These are phyloP conservation scores for Leccinum rimulosum DNA, from an alignment of 768 basidiomycete species.

Conservation along the genomic window DNA sequence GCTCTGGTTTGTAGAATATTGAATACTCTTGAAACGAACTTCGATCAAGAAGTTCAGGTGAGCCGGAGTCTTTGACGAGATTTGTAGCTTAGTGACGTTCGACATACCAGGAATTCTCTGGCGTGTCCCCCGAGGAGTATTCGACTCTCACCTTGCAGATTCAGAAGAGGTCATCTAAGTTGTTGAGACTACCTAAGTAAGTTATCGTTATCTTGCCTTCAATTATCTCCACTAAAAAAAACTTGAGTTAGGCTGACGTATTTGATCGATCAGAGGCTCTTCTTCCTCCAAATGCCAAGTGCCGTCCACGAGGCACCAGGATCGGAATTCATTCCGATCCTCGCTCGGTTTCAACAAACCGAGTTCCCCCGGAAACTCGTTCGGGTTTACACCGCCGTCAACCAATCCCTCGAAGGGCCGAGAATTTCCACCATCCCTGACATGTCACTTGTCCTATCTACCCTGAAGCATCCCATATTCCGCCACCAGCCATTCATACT, in stretches of 20 bases:
- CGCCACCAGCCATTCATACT: no score
- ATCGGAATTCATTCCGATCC: background rate
- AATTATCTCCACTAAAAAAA: no score
- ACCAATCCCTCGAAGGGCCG: background rate
- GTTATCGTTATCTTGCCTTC: background rate
- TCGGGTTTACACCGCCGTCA: background rate
- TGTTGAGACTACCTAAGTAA: background rate
- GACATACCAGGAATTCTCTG: background rate
- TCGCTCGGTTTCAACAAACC: background rate
- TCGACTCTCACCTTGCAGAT: background rate
- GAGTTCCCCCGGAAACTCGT: background rate
- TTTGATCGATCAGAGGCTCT: background rate
- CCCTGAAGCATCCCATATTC: background rate
- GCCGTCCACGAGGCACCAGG: background rate
- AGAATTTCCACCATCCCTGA: background rate
- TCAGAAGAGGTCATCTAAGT: background rate
- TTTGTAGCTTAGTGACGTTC: background rate
- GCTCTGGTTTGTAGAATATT: no score
- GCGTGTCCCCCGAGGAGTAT: background rate
- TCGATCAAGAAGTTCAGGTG: background rate
- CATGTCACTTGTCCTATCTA: background rate
- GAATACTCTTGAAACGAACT: no score
- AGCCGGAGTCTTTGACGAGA: background rate
- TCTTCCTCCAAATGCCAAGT: background rate
- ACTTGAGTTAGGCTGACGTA: background rate